phyloP scores from a whole-genome alignment of 2,329 filamentous ascomycete species.

The Aureobasidium leucospermi region DNA sequence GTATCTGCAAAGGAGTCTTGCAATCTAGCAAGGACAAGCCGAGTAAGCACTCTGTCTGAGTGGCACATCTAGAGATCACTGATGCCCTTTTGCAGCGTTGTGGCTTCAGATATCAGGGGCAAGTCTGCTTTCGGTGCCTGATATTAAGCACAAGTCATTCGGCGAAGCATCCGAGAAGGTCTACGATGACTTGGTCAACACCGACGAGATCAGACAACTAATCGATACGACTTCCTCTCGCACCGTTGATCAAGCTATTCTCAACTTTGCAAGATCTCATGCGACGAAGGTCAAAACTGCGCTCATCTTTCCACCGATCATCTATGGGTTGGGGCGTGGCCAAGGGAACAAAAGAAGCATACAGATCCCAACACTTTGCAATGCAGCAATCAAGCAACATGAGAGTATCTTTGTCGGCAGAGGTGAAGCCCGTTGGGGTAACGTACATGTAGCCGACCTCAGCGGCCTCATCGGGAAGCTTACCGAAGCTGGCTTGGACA shows the following conservation, averaged over 20 bases:
- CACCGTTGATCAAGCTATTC: conserved; percentile 61
- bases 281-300: conserved; percentile 47
- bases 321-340: conserved; percentile 49
- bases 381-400: conserved; percentile 43
- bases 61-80: not conserved
- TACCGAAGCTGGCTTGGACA: conserved; percentile 20
- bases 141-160: conserved; percentile 31
- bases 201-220: conserved; percentile 44
- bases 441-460: conserved; percentile 56
- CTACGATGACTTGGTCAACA: conserved; percentile 54
- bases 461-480: conserved; percentile 48
- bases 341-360: conserved; percentile 46
- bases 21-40: not conserved
- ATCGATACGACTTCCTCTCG: conserved; percentile 56
- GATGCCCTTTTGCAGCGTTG: not conserved
- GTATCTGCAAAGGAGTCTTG: not conserved
- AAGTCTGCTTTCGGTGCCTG: not conserved
- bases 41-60: no score
- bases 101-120: not conserved
- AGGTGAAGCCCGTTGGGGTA: conserved; percentile 48
- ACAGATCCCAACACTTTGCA: conserved; percentile 50
- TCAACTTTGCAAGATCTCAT: conserved; percentile 39
- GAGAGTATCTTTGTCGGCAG: conserved; percentile 50
- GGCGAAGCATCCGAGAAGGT: conserved; percentile 42
- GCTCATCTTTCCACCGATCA: conserved; percentile 59